Base-by-base conservation (phyloP, 2,329 filamentous ascomycete genomes). In the Dissoconium aciculare region DNA sequence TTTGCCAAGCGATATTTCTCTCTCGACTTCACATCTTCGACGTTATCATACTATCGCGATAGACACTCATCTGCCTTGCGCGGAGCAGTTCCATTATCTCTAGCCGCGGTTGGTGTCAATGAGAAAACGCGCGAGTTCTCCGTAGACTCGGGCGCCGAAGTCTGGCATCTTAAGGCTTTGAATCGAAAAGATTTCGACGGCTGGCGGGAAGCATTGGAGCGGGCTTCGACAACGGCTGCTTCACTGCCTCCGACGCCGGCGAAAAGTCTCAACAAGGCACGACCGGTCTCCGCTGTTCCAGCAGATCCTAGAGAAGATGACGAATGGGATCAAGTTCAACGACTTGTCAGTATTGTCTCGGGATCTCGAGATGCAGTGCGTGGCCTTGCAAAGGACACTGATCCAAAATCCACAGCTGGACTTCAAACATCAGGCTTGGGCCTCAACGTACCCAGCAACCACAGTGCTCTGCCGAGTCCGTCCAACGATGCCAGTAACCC, bases 1-100 rank as follows among this genome's bases (percentile, higher is more conserved):
- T 91, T 84, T 55, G 89, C 89, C 4, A 72, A 82, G 34, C 73
- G 89, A 21, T 98, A 89, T 64, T 98, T 98, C 58, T 94, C 87
- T 0, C 66, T 98, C 32, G 89, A 98, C 54, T 95, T 85, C 52
- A 84, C 79, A 3, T 85, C 87, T 0, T 92, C 81, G 38, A 95
- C 89, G 0, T 63, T 98, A 17, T 95, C 89, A 0, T 98, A 98
- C 60, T 98, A 94, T 53, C 81, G 91, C 51, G 89, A 87, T 53
- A 78, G 83, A 27, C 87, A 91, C 50, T 93, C 87, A 4, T 91
- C 87, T 4, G 84, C 87, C 1, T 64, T 98, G 26, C 74, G 89
- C 36, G 89, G 89, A 11, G 84, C 89, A 5, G 89, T 98, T 30
- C 89, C 89, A 0, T 66, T 98, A 5, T 89, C 83, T 15, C 61